Evolutionary conservation across 1,284 basidiomycete species (phyloP).

Genomic region (Irpex sp.): DNA sequence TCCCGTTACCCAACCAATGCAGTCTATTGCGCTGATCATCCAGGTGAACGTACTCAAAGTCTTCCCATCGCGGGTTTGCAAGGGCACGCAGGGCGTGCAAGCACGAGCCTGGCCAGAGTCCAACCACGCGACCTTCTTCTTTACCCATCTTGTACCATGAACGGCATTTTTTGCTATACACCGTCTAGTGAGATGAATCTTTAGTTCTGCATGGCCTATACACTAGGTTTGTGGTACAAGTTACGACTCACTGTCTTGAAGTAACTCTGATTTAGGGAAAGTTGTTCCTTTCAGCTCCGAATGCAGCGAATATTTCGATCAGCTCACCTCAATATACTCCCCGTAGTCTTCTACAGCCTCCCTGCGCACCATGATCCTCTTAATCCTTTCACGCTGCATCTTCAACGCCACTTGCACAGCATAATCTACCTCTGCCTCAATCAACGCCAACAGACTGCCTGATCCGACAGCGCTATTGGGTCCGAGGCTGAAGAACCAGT

Average conservation of each 20-base stretch:
- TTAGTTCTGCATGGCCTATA: neutral
- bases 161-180: constrained; percentile 55
- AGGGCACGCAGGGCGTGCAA: constrained; percentile 50
- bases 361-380: constrained; percentile 52
- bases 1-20: constrained; percentile 59
- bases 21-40: constrained; percentile 44
- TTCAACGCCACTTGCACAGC: constrained; percentile 48
- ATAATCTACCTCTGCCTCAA: constrained; percentile 55
- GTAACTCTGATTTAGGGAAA: constrained; percentile 29
- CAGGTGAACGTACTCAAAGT: constrained; percentile 50
- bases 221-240: neutral
- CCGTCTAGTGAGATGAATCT: constrained; percentile 38
- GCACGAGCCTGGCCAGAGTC: constrained; percentile 61
- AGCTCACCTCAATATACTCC: constrained; percentile 42
- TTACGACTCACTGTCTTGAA: constrained; percentile 40
- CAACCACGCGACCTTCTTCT: constrained; percentile 55
- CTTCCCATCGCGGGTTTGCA: constrained; percentile 61
- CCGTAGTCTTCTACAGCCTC: constrained; percentile 59
- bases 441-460: constrained; percentile 35
- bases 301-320: neutral
- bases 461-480: constrained; percentile 37
- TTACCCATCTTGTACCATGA: constrained; percentile 69
- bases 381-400: constrained; percentile 55
- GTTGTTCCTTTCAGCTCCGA: too few species aligned
- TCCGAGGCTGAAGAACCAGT: constrained; percentile 53